These are phyloP conservation scores for Onygenales sp. DNA, from an alignment of 2,329 filamentous ascomycete species.

Conservation along the genomic window DNA sequence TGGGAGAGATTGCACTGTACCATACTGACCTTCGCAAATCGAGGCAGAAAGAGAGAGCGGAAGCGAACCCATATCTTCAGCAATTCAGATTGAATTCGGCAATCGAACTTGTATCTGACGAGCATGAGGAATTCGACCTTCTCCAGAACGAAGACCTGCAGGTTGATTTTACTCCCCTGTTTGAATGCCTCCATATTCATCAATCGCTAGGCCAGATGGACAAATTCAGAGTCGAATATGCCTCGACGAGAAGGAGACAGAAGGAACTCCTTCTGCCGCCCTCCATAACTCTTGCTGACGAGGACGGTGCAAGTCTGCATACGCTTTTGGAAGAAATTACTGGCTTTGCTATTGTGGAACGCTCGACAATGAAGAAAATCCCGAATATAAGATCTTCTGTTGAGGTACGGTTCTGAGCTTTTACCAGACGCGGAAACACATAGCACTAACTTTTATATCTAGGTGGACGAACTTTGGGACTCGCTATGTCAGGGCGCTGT, in stretches of 20 bases:
- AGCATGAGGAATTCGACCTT: constrained; percentile 90
- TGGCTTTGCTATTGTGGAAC: constrained; percentile 93
- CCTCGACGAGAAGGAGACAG: constrained; percentile 79
- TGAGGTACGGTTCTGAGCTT: constrained; percentile 51
- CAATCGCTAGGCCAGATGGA: constrained; percentile 88
- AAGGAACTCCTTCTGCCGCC: constrained; percentile 80
- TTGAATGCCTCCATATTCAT: constrained; percentile 93
- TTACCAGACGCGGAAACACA: background rate
- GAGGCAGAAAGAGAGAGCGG: constrained; percentile 72
- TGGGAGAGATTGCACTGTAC: constrained; percentile 94
- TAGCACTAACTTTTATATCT: constrained; percentile 4
- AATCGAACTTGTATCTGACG: constrained; percentile 89
- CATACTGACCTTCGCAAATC: constrained; percentile 81
- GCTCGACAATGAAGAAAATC: constrained; percentile 78
- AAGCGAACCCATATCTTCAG: constrained; percentile 62
- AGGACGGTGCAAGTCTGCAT: constrained; percentile 79
- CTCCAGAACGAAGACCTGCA: constrained; percentile 91
- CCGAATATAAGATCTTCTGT: constrained; percentile 71
- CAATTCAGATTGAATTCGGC: constrained; percentile 92
- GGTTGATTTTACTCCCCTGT: constrained; percentile 88
- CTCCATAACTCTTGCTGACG: constrained; percentile 65
- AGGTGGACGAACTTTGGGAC: constrained; percentile 98
- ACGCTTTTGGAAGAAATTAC: constrained; percentile 87
- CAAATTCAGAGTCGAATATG: constrained; percentile 82
- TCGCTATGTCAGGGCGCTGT: constrained; percentile 91